phyloP scores from a whole-genome alignment of 2,329 filamentous ascomycete genomes.

The Podosphaera fusca region DNA sequence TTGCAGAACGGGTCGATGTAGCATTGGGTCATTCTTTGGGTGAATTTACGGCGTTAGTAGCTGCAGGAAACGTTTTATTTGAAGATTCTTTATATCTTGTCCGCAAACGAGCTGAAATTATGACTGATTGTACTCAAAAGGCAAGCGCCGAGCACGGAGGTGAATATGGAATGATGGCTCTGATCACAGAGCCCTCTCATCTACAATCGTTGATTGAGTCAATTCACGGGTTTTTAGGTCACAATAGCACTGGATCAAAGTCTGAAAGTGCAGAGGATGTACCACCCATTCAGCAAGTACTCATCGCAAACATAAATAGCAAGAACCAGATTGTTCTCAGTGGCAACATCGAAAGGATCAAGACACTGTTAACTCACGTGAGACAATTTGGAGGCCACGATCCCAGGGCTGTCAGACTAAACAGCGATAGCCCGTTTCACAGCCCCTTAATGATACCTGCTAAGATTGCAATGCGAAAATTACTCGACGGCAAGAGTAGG shows the following conservation, averaged over 20 bases:
- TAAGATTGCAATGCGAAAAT: conserved; percentile 43
- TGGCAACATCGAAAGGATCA: conserved; percentile 65
- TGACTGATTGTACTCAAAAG: conserved; percentile 51
- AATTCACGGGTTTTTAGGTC: conserved; percentile 58
- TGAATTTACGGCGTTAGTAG: conserved; percentile 78
- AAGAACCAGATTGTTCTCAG: conserved; percentile 92
- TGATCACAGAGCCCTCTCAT: conserved; percentile 68
- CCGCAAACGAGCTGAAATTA: conserved; percentile 53
- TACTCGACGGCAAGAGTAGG: conserved; percentile 37
- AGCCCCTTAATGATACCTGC: conserved; percentile 80
- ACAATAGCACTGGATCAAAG: conserved; percentile 39
- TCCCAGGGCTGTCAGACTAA: conserved; percentile 64
- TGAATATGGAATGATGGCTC: conserved; percentile 82
- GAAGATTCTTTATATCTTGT: conserved; percentile 58
- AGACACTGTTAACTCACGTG: conserved; percentile 59
- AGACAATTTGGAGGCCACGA: conserved; percentile 81
- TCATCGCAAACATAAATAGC: conserved; percentile 84
- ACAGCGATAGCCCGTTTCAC: conserved; percentile 77
- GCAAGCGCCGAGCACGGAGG: conserved; percentile 46
- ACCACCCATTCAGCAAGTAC: conserved; percentile 63
- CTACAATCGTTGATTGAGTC: conserved; percentile 45
- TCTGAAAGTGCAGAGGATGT: conserved; percentile 42
- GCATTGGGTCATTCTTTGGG: conserved; percentile 78
- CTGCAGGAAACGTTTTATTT: conserved; percentile 59
- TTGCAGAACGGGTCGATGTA: conserved; percentile 49